phyloP scores from a whole-genome alignment of 2,329 filamentous ascomycete genomes.

The Microsporum ferrugineum region DNA sequence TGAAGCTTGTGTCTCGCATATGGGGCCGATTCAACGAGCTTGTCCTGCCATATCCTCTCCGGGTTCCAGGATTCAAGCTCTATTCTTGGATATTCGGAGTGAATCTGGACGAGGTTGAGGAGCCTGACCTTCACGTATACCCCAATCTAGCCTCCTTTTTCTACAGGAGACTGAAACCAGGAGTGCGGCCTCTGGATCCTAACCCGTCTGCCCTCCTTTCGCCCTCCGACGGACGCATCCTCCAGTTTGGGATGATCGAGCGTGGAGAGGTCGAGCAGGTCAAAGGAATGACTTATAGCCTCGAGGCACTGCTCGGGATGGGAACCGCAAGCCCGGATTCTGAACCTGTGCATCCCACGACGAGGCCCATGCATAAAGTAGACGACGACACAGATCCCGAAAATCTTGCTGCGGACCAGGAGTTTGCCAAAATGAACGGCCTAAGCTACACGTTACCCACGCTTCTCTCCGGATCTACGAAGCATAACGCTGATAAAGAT shows the following conservation, averaged over 20 bases:
- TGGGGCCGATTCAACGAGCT: constrained; percentile 92
- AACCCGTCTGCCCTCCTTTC: constrained; percentile 70
- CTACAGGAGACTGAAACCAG: constrained; percentile 87
- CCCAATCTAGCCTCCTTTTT: constrained; percentile 95
- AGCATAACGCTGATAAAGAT: constrained; percentile 37
- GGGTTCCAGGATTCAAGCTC: constrained; percentile 79
- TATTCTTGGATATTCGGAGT: constrained; percentile 91
- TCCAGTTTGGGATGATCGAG: constrained; percentile 87
- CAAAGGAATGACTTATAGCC: constrained; percentile 94
- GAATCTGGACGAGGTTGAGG: constrained; percentile 72
- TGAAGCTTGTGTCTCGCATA: constrained; percentile 78
- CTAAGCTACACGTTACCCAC: constrained; percentile 89
- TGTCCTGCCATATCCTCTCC: constrained; percentile 74
- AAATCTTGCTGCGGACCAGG: constrained; percentile 67
- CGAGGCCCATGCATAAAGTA: constrained; percentile 18
- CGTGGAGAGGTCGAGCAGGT: constrained; percentile 95
- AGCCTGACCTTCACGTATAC: constrained; percentile 78
- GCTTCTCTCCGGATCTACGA: constrained; percentile 61
- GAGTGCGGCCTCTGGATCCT: constrained; percentile 70
- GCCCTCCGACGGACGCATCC: constrained; percentile 77
- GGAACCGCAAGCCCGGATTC: constrained; percentile 38
- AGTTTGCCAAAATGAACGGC: constrained; percentile 88
- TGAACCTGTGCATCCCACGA: constrained; percentile 25
- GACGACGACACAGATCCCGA: constrained; percentile 41
- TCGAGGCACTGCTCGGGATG: constrained; percentile 78